These are phyloP conservation scores for Boletellus dicymbophilus DNA, from an alignment of 1,284 basidiomycete genomes.

Conservation along the genomic window DNA sequence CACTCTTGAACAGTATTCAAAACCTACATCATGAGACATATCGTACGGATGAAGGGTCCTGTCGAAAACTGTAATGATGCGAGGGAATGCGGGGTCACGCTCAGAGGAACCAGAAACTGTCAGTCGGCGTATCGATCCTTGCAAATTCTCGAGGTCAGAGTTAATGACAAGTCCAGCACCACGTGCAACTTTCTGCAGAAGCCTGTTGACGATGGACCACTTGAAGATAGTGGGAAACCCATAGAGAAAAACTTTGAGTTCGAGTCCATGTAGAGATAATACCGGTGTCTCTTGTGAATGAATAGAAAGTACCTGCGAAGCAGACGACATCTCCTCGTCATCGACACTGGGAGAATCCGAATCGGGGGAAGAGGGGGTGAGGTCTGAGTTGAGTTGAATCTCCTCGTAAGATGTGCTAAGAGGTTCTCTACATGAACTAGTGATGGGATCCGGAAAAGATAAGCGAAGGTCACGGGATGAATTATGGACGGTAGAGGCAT, in stretches of 20 bases:
- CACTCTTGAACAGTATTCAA: slow-evolving; percentile 29
- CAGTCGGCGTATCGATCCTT: slow-evolving; percentile 23
- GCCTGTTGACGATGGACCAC: slow-evolving; percentile 55
- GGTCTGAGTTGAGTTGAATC: slow-evolving; percentile 16
- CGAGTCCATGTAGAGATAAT: slow-evolving; percentile 31
- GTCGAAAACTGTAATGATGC: slow-evolving; percentile 52
- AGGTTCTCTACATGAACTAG: slow-evolving; percentile 53
- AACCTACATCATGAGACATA: slow-evolving; percentile 47
- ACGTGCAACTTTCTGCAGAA: slow-evolving; percentile 46
- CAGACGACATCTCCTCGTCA: slow-evolving; percentile 29
- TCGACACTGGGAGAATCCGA: slow-evolving; percentile 15
- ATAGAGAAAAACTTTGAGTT: slow-evolving; percentile 64
- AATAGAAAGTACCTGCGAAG: slow-evolving; percentile 12
- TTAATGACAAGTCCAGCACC: slow-evolving; percentile 29
- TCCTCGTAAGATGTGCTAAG: slow-evolving; percentile 32
- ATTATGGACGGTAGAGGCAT: slow-evolving; percentile 52
- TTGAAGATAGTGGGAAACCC: slow-evolving; percentile 56
- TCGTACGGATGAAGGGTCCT: slow-evolving; percentile 42
- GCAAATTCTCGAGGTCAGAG: slow-evolving; percentile 18
- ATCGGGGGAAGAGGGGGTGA: slow-evolving; percentile 15
- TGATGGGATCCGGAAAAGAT: slow-evolving; percentile 77
- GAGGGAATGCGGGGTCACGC: slow-evolving; percentile 26
- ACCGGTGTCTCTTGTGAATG: slow-evolving; percentile 33
- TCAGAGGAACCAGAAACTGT: slow-evolving; percentile 25
- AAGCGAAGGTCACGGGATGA: slow-evolving; percentile 70